Base-by-base conservation (phyloP, 306 rosid species). In the Delonix regia region DNA sequence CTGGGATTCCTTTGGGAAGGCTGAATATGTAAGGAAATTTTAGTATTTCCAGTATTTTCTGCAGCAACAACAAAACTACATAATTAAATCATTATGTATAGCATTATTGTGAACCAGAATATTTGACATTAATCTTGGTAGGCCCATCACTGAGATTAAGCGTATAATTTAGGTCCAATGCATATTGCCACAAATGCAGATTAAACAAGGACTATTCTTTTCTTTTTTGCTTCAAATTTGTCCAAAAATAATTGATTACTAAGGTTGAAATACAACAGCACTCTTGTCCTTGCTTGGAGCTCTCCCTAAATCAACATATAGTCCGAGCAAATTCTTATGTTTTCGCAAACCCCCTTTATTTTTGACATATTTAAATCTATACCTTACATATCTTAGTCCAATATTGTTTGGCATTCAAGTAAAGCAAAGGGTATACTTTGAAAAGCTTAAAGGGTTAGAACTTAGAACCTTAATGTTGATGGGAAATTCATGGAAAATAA, bases 161-260 rank as follows among this genome's bases (percentile, higher is more conserved):
- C 61, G 72, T 79, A 79, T 75, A 59, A 79, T 79, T 68, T 45
- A 75, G 90, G 87, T 82, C 87, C 93, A 87, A 34, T 69, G 87
- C 77, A 86, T 81, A n/a, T 19, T 70, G 82, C 76, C 83, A 55
- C 80, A 69, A 66, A 80, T 70, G 60, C 75, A 59, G 69, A 67
- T 34, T 81, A 49, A 60, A 73, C 9, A 80, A 66, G 55, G 77
- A 38, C 76, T 78, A 47, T 38, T 24, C 2, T 39, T 12, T 78
- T 45, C 28, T n/a, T 74, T 80, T 77, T 44, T 1, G 38, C 82
- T 48, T 55, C 24, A 45, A 48, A 22, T 49, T 47, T 39, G 47
- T 78, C 68, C 18, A 63, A 64, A 60, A 78, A 71, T 73, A 68
- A 77, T 80, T 69, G 49, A 86, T 67, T 68, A 51, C 53, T 49